Evolutionary conservation across 768 basidiomycete species (phyloP), one percentile per base, ranked within the genome.

Genomic region (Guyanaporus albipodus): DNA sequence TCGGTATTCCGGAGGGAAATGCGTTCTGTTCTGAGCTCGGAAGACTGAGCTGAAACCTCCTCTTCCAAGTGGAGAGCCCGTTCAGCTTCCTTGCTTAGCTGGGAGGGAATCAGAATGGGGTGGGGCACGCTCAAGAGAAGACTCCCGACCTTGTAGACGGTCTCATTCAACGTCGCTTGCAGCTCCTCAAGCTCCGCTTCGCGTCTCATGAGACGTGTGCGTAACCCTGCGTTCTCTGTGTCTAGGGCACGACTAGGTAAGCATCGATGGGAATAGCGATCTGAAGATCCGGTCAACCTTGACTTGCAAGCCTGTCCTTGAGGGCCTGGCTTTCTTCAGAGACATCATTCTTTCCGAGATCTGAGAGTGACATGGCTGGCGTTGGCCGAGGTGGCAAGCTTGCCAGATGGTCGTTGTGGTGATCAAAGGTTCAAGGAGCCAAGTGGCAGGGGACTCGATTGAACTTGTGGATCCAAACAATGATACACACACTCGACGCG

Each of bases 81-180:
- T 49, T 75, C 70, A 6, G 78, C 71, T 67, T 87, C 84, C 44
- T 64, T 61, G 35, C 72, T 73, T 40, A 87, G 67, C 85, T 87
- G 49, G 38, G 43, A 44, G 36, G 31, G 44, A 40, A 37, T 59
- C 43, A 55, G n/a, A 38, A 21, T 5, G 24, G 10, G 22, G 23
- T 26, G 37, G 42, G 32, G 33, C 41, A 42, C 23, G 28, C 46
- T 19, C 19, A 29, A 43, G n/a, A 3, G 18, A 31, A 50, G 21
- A 18, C 41, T 14, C 32, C 35, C 29, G 8, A 72, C 72, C 67
- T 73, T 73, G 18, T 62, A 50, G 34, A 72, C 47, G 2, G 67
- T 60, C 29, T 74, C 72, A 33, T 67, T 67, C 1, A 70, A 46
- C 0, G 67, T 61, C 1, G 44, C 48, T 48, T 58, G 67, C 7